Evolutionary conservation across 2,329 filamentous ascomycete species (phyloP).

Genomic region (Fusarium clavum): DNA sequence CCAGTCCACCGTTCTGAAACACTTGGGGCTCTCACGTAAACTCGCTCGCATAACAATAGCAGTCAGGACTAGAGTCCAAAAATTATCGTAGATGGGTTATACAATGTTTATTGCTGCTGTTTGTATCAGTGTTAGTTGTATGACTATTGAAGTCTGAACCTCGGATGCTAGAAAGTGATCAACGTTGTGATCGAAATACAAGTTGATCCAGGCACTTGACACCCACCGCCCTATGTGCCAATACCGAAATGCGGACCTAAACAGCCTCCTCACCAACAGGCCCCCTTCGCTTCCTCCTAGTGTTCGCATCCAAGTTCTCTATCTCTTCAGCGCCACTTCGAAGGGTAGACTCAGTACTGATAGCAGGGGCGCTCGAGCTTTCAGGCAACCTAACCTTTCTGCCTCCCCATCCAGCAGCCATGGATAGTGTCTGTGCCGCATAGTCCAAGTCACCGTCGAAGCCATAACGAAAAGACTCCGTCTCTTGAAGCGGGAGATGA

Average conservation of each 20-base stretch:
- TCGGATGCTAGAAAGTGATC: too few species aligned
- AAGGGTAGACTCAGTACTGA: slow-evolving; percentile 18
- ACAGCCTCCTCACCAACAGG: slow-evolving; percentile 39
- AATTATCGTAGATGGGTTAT: too few species aligned
- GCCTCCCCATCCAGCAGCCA: slow-evolving; percentile 46
- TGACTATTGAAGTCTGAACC: too few species aligned
- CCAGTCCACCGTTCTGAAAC: too few species aligned
- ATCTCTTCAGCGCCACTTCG: slow-evolving; percentile 37
- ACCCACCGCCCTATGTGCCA: too few species aligned
- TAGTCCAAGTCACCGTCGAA: slow-evolving; percentile 32
- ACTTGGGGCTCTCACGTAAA: too few species aligned
- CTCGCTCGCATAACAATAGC: too few species aligned
- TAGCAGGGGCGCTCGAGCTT: slow-evolving; percentile 12
- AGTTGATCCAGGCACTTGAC: too few species aligned
- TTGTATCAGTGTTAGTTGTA: too few species aligned
- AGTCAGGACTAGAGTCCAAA: too few species aligned
- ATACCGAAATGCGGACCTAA: not conserved
- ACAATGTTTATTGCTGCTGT: too few species aligned
- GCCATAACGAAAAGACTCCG: slow-evolving; percentile 48
- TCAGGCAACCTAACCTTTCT: slow-evolving; percentile 34
- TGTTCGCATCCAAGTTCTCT: slow-evolving; percentile 29
- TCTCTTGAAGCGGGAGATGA: slow-evolving; percentile 70
- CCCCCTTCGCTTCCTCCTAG: slow-evolving; percentile 28
- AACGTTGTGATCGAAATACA: too few species aligned
- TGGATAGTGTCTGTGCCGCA: slow-evolving; percentile 40